Percentiles rank a stretch among this genome's conserved stretches.
Evolutionary conservation across 805 yeast genomes (phyloP).

Genomic region (Wickerhamomyces bisporus): DNA sequence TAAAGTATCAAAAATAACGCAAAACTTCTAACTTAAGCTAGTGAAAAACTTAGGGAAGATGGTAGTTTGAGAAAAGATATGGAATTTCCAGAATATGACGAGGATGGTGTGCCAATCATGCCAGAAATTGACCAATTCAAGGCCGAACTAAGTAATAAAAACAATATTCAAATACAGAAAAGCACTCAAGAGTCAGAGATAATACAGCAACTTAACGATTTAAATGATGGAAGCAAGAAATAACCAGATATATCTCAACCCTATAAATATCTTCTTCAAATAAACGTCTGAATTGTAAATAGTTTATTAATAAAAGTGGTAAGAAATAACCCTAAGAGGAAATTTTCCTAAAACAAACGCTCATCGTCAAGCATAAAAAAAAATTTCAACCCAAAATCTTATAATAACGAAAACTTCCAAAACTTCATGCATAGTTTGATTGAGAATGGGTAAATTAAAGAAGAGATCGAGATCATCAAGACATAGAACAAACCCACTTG

Average conservation of each 20-base stretch:
- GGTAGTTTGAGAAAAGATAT: slow-evolving; percentile 61
- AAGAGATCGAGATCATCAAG: slow-evolving; percentile 52
- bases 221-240: no score
- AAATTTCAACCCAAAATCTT: slow-evolving; percentile 6
- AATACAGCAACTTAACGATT: no score
- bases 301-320: no score
- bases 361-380: no score
- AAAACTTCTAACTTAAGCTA: slow-evolving; percentile 10
- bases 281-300: no score
- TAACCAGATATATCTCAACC: no score
- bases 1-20: slow-evolving; percentile 5
- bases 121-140: slow-evolving; percentile 15
- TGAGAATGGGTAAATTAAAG: slow-evolving; percentile 68
- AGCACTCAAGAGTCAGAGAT: no score
- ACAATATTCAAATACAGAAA: no score
- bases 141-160: neutral
- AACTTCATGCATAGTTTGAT: neutral
- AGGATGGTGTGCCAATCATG: slow-evolving; percentile 32
- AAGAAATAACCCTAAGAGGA: no score
- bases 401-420: no score
- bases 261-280: no score
- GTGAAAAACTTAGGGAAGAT: slow-evolving; percentile 60
- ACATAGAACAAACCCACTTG: slow-evolving; percentile 32
- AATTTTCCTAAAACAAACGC: no score
- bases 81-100: slow-evolving; percentile 47